These are phyloP conservation scores for Beauveria caledonica DNA, from an alignment of 2,329 filamentous ascomycete genomes.

Conservation along the genomic window DNA sequence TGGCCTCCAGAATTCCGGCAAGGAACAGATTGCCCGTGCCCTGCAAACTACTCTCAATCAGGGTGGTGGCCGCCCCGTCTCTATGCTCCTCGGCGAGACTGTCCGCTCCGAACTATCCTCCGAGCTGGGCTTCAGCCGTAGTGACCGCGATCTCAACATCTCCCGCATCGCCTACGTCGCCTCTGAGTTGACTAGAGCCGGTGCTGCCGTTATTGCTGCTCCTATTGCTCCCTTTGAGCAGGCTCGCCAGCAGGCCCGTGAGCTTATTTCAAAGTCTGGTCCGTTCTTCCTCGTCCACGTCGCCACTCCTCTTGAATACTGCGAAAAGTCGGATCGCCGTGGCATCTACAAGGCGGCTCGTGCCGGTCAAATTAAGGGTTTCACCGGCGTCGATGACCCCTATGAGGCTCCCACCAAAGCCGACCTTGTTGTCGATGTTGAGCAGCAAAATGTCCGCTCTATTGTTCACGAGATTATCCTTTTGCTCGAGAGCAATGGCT, in stretches of 20 bases:
- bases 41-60: slow-evolving; percentile 97
- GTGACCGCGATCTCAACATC: slow-evolving; percentile 92
- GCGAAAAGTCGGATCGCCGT: slow-evolving; percentile 89
- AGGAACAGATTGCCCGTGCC: slow-evolving; percentile 91
- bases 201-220: slow-evolving; percentile 89
- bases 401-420: slow-evolving; percentile 81
- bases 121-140: slow-evolving; percentile 88
- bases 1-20: slow-evolving; percentile 92
- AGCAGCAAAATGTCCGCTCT: slow-evolving; percentile 81
- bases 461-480: slow-evolving; percentile 96
- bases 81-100: slow-evolving; percentile 89
- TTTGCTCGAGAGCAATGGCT: slow-evolving; percentile 79
- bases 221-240: slow-evolving; percentile 90
- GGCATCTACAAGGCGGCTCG: slow-evolving; percentile 83
- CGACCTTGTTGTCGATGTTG: slow-evolving; percentile 74
- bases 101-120: slow-evolving; percentile 88
- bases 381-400: slow-evolving; percentile 96
- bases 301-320: slow-evolving; percentile 82
- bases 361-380: slow-evolving; percentile 88
- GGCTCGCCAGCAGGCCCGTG: slow-evolving; percentile 67
- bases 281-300: slow-evolving; percentile 95
- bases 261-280: slow-evolving; percentile 79
- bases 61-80: slow-evolving; percentile 90
- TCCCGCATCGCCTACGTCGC: slow-evolving; percentile 94
- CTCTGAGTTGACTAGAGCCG: slow-evolving; percentile 84